These are phyloP conservation scores for Ensete ventricosum DNA, from an alignment of 176 grass and related monocot genomes.

Conservation along the genomic window DNA sequence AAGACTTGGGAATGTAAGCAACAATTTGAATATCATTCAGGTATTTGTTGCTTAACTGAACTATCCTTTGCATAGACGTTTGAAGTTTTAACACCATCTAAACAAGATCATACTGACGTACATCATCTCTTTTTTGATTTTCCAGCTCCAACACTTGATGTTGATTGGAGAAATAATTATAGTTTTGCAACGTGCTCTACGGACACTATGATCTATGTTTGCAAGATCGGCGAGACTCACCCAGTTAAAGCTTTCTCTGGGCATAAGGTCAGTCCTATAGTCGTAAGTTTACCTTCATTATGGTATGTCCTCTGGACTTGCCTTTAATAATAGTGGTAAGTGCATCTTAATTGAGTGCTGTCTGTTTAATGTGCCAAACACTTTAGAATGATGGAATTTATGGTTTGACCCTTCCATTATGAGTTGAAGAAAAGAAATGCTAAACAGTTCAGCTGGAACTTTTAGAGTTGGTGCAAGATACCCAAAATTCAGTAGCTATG, in stretches of 20 bases:
- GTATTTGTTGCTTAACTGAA: constrained; percentile 27
- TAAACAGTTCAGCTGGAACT: too few species aligned
- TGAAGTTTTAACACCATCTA: background rate
- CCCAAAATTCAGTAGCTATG: too few species aligned
- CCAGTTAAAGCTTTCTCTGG: constrained; percentile 77
- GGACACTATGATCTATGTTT: constrained; percentile 95
- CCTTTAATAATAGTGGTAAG: background rate
- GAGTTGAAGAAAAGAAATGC: too few species aligned
- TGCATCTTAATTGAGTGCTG: background rate
- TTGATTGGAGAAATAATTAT: constrained; percentile 98
- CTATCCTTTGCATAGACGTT: background rate
- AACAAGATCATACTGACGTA: background rate
- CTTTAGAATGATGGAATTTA: too few species aligned
- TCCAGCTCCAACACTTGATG: constrained; percentile 91
- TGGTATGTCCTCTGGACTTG: background rate
- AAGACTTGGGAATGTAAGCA: constrained; percentile 97
- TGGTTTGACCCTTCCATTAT: too few species aligned
- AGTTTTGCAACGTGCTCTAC: constrained; percentile 97
- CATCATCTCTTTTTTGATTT: constrained; percentile 17
- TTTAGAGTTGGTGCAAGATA: too few species aligned
- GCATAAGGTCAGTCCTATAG: constrained; percentile 49
- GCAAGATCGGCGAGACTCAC: constrained; percentile 72
- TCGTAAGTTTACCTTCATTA: background rate
- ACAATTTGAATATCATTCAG: constrained; percentile 97
- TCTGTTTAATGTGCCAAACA: background rate